Base-by-base conservation (phyloP, 2,329 filamentous ascomycete genomes). In the Pseudogymnoascus sp. region DNA sequence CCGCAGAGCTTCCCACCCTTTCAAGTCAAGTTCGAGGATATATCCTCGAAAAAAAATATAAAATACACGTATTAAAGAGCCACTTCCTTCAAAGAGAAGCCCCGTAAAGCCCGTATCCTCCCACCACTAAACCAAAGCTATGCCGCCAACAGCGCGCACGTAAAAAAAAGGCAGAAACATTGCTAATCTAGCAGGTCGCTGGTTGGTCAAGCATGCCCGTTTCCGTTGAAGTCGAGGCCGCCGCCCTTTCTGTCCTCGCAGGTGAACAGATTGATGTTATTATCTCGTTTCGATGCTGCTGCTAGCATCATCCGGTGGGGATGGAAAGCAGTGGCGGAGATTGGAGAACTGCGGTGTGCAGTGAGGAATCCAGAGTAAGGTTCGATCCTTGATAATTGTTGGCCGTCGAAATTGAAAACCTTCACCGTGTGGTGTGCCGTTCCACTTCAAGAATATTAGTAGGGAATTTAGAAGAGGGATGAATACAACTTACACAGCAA, bases 291-390 rank as follows among this genome's bases (percentile, higher is more conserved):
- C 3, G 92, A 90, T 1, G 92, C 89, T 69, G 89, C 94, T 36
- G 91, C 92, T 64, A 99, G 81, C 74, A 97, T 87, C 76, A 96
- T 92, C 60, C 89, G 85, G 74, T 99, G 94, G 0, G 94, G 94
- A 75, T 99, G 94, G 79, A 97, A 99, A 0, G 92, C 89, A 7
- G 93, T 96, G 36, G 89, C 84, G 2, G 92, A 87, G 66, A 99
- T 95, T 1, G 94, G 89, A 5, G 87, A 84, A 62, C 87, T 86
- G 59, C 90, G 87, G 71, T 86, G 91, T 69, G 92, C 88, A 65
- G 90, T 86, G 13, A 96, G 78, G 78, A 95, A 95, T 71, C 88
- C 91, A 54, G 90, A 91, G 74, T 96, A 95, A 0, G 93, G 93
- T 73, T 97, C 92, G 65, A 94, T 84, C 17, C 85, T 86, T 5